Evolutionary conservation across 2,329 filamentous ascomycete genomes (phyloP).

Genomic region (Epichloe uncinata): DNA sequence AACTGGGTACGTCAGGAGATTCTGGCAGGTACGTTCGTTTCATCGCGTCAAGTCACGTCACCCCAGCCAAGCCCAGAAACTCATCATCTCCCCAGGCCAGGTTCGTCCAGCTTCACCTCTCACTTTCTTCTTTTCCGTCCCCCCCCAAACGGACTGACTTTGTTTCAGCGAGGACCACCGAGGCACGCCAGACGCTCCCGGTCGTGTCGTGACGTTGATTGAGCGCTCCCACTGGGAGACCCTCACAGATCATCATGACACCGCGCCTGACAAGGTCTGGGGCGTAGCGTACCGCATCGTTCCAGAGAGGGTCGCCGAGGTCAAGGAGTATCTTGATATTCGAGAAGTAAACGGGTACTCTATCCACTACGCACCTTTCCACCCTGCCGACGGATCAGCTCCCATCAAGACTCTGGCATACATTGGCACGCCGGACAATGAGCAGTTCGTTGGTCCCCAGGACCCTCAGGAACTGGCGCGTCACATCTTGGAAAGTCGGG

Average conservation of each 20-base stretch:
- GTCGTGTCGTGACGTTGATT: conserved; percentile 87
- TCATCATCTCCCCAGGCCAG: conserved; percentile 3
- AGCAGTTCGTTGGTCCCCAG: conserved; percentile 80
- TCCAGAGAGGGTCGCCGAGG: conserved; percentile 58
- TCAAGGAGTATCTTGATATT: conserved; percentile 84
- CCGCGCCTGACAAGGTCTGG: conserved; percentile 60
- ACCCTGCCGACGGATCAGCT: conserved; percentile 29
- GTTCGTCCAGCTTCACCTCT: not conserved
- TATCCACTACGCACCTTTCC: conserved; percentile 80
- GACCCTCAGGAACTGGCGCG: conserved; percentile 64
- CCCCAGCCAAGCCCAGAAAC: not conserved
- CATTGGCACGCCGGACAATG: conserved; percentile 86
- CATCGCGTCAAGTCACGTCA: no score
- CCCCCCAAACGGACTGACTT: not conserved
- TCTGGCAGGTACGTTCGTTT: conserved; percentile 73
- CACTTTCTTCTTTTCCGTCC: no score
- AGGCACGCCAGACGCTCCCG: conserved; percentile 75
- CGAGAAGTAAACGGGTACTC: conserved; percentile 96
- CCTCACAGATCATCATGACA: conserved; percentile 53
- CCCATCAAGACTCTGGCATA: conserved; percentile 59
- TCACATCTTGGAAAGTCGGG: conserved; percentile 64
- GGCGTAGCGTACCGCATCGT: conserved; percentile 84
- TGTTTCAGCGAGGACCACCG: conserved; percentile 73
- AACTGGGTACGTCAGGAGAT: conserved; percentile 82
- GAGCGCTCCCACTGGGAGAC: conserved; percentile 71